Evolutionary conservation across 345 rosid genomes (phyloP), one percentile per base, ranked within the genome.

Genomic region (Arabidopsis suecica): DNA sequence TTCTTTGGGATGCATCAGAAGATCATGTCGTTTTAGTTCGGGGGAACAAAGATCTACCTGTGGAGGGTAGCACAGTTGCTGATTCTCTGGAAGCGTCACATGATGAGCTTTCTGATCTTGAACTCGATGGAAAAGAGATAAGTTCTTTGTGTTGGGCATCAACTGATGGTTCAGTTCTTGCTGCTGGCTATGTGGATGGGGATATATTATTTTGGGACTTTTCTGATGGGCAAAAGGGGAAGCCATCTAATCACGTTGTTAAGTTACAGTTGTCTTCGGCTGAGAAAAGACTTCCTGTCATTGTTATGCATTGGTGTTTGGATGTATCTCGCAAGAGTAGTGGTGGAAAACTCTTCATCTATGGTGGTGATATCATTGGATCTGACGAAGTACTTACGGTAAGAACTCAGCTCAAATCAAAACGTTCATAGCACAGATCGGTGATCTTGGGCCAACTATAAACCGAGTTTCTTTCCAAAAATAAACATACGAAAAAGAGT

Each of bases 111-210:
- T 80, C 84, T 57, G 54, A 79, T 72, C 82, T 73, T 68, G 85
- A 83, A 42, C 79, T 57, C 41, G 74, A 65, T 73, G 96, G 85
- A 70, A 93, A 89, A 87, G 92, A 93, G 83, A 91, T 93, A 80
- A 86, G 85, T 82, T 84, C 96, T 72, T 79, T 93, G 57, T 88
- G 98, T 80, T 93, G 98, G 98, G 91, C 93, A 71, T 87, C 96
- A 38, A 64, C 83, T 54, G 82, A 83, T 82, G 98, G 97, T 51
- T 89, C 98, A 48, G 74, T 89, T 81, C 88, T 91, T 75, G 93
- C 93, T 16, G 96, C 88, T 63, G 98, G 98, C 68, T 93, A 89
- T 82, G 83, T 87, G 22, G 98, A 91, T 75, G 97, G 98, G 34
- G 98, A 93, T 81, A 86, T 91, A 78, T 51, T 88, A 81, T 83